Evolutionary conservation across 2,329 filamentous ascomycete species (phyloP), one percentile per base, ranked within the genome.

Genomic region (Rhynchosporium agropyri): DNA sequence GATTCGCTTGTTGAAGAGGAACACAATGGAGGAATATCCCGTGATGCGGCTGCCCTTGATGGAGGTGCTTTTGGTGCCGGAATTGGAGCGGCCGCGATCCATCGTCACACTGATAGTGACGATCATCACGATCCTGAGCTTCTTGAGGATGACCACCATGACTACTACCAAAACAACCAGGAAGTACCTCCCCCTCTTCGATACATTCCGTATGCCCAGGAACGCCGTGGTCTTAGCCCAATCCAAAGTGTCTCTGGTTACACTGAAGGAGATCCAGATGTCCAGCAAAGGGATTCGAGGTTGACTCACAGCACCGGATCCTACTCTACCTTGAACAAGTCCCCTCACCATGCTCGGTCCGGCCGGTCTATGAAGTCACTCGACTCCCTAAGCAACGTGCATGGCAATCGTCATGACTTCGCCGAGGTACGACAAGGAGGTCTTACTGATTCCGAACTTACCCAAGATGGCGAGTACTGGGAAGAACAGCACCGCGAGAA

Each of bases 181-280:
- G 84, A 88, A 65, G 86, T 89, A 2, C 85, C 86, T 2, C 83
- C 84, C 3, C 85, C 84, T 15, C 76, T 87, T 33, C 84, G 84
- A 67, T 89, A 89, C 69, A 81, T 87, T n/a, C 84, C 88, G 1
- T 88, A 90, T 66, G 83, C 88, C 69, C 82, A 86, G 10, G 85
- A 89, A 68, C 83, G 85, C 58, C 88, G 90, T 48, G 89, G 87
- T 10, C 78, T 96, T 55, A 97, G 93, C 73, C 94, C 94, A 0
- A 93, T 96, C 64, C 93, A 95, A 69, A 97, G 93, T 71, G 91
- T 97, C 15, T 94, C 92, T 10, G 95, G 93, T 66, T 94, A 92
- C 71, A 89, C 86, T 3, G 87, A 92, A 70, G 85, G 86, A 53
- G 86, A 86, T 59, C 87, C 81, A 65, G 78, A 79, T 33, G 81